Base-by-base conservation (phyloP, 1,139 yeast species). In the Kodamaea arcana region DNA sequence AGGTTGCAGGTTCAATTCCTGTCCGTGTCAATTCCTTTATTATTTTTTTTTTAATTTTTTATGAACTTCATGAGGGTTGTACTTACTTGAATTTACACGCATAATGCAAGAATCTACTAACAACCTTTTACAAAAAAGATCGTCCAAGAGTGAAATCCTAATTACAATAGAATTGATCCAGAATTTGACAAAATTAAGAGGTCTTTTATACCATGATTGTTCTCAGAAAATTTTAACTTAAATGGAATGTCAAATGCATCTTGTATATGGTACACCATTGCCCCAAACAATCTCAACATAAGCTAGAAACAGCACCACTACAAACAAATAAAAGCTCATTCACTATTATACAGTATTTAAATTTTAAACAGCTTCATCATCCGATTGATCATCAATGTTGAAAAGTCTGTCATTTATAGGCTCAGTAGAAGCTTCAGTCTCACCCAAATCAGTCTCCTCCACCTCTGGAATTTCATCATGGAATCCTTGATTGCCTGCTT, bases 1-100 rank as follows among this genome's bases (percentile, higher is more conserved):
- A 72, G 81, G 81, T 73, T 75, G 52, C 52, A 48, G 51, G 52
- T 48, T 48, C 52, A 44, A 48, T 46, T 48, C 52, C 52, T 48
- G 52, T 47, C 51, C 50, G 52, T 72, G 72, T 35, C 41, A 38
- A 33, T 34, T 30, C 40, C 34, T 38, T 34, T 22, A 6, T 35
- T 34, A 21, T 30, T 34, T 34, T 31, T 25, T 67, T 29, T 29
- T 18, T 18, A 9, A 7, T 18, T 18, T 18, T 6, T 18, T n/a
- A n/a, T n/a, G n/a, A n/a, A n/a, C n/a, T n/a, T n/a, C n/a, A n/a
- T n/a, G n/a, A n/a, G n/a, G n/a, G n/a, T n/a, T n/a, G n/a, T n/a
- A n/a, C n/a, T n/a, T n/a, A n/a, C n/a, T n/a, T n/a, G n/a, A n/a
- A n/a, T n/a, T n/a, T n/a, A n/a, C n/a, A n/a, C n/a, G n/a, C n/a